Evolutionary conservation across 1,284 basidiomycete species (phyloP).

Genomic region (Porogramme epimiltina): DNA sequence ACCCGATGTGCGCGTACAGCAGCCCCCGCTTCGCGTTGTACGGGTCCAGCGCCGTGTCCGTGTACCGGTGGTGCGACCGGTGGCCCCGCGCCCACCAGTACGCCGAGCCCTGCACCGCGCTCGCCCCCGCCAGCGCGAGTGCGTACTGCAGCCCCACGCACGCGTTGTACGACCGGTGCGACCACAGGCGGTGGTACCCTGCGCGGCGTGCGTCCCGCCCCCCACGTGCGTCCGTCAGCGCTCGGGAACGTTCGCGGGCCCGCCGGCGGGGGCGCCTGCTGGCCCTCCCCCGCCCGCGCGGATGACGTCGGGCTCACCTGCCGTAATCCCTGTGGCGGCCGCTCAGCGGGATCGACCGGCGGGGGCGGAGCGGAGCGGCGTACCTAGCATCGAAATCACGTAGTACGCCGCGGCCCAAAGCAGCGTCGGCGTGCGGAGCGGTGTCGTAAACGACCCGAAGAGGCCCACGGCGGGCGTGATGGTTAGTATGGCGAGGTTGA

Average conservation of each 20-base stretch:
- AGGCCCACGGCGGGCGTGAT: constrained; percentile 51
- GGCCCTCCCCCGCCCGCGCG: background rate
- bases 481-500: constrained; percentile 44
- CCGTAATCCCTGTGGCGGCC: constrained; percentile 28
- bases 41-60: constrained; percentile 90
- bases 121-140: constrained; percentile 78
- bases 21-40: constrained; percentile 85
- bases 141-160: constrained; percentile 73
- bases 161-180: constrained; percentile 88
- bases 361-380: background rate
- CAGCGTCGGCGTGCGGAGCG: constrained; percentile 44
- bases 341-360: background rate
- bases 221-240: too few species aligned
- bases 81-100: constrained; percentile 94
- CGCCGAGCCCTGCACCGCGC: constrained; percentile 88
- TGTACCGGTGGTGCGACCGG: constrained; percentile 88
- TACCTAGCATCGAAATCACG: constrained; percentile 58
- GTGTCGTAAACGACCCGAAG: constrained; percentile 50
- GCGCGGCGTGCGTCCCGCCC: constrained; percentile 24
- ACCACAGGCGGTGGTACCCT: constrained; percentile 92
- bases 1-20: constrained; percentile 86
- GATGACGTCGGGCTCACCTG: constrained; percentile 14
- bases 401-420: constrained; percentile 54
- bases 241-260: too few species aligned
- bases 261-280: too few species aligned